Base-by-base conservation (phyloP, 495 filamentous ascomycete genomes). In the Mycothermus thermophilus region DNA sequence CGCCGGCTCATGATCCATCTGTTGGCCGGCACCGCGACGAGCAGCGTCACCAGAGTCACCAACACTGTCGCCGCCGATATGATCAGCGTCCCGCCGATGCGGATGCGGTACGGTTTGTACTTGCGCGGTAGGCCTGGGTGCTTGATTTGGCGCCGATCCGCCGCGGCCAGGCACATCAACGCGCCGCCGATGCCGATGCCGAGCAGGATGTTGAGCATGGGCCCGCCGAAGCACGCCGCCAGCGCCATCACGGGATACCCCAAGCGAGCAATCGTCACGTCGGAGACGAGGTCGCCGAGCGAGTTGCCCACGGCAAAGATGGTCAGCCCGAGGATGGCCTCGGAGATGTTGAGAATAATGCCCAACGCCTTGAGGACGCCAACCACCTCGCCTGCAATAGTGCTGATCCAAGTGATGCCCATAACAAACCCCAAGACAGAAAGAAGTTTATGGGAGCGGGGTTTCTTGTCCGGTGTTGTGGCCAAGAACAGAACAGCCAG, bases 171-270 rank as follows among this genome's bases (percentile, higher is more conserved):
- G 4, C 76, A 82, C 69, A 94, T 90, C 46, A 83, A 93, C 21
- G 84, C 62, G 1, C 92, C 92, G 14, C 79, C 78, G 7, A 95
- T 57, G 3, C 92, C 92, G 30, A 99, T 85, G 0, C 92, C 92
- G 9, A 99, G 73, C 0, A 99, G 61, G 35, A 99, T 99, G 48
- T 99, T 99, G 16, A 99, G 69, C 83, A 99, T 84, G 0, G 92
- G 92, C 0, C 92, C 92, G 11, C 92, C 92, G 47, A 96, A 96
- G 50, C 92, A 99, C 18, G 92, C 92, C 1, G 75, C 76, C 44
- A 99, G 66, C 6, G 92, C 92, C 92, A 99, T 99, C 27, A 96
- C 86, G 0, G 92, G 92, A 57, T 86, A 94, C 1, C 92, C 90
- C 0, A 96, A 69, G 10, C 82, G 66, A 8, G 92, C 92, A 23